Evolutionary conservation across 2,329 filamentous ascomycete species (phyloP).

Genomic region (Ophiostoma pallidulum): DNA sequence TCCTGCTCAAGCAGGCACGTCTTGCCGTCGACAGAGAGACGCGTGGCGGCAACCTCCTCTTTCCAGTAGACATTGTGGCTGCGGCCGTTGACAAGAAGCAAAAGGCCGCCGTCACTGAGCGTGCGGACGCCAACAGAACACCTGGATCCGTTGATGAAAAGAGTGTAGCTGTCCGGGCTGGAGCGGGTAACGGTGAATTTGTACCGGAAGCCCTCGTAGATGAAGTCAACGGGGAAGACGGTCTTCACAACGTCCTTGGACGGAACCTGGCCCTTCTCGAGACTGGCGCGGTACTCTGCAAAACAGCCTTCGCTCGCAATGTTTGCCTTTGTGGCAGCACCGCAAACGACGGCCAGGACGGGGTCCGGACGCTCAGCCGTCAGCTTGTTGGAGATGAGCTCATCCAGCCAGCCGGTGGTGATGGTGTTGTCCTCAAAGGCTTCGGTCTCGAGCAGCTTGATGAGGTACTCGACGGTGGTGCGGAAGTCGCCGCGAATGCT

Average conservation of each 20-base stretch:
- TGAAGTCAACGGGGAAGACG: conserved; percentile 95
- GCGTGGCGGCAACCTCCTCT: conserved; percentile 92
- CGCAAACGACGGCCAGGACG: conserved; percentile 88
- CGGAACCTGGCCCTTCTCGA: conserved; percentile 96
- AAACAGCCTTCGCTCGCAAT: conserved; percentile 87
- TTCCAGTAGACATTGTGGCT: conserved; percentile 99
- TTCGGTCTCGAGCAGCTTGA: conserved; percentile 96
- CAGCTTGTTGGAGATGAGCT: conserved; percentile 95
- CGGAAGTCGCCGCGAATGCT: conserved; percentile 99
- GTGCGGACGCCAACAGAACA: conserved; percentile 87
- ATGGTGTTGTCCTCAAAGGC: conserved; percentile 99
- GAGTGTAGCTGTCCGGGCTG: conserved; percentile 85
- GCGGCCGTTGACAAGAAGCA: conserved; percentile 82
- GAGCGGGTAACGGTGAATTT: conserved; percentile 97
- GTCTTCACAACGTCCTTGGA: conserved; percentile 96
- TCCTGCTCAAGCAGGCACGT: conserved; percentile 96
- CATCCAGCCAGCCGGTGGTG: conserved; percentile 96
- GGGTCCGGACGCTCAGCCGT: conserved; percentile 92
- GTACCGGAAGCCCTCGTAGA: conserved; percentile 93
- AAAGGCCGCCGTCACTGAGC: conserved; percentile 84
- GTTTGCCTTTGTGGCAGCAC: conserved; percentile 90
- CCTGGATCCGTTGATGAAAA: conserved; percentile 98
- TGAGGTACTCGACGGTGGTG: conserved; percentile 96
- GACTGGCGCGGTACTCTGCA: conserved; percentile 72
- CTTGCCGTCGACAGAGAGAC: conserved; percentile 94